Percentiles rank a stretch among this genome's conserved stretches.
Conservation (phyloP, 352 stramenopile species). For the Pythium scleroteichum region DNA sequence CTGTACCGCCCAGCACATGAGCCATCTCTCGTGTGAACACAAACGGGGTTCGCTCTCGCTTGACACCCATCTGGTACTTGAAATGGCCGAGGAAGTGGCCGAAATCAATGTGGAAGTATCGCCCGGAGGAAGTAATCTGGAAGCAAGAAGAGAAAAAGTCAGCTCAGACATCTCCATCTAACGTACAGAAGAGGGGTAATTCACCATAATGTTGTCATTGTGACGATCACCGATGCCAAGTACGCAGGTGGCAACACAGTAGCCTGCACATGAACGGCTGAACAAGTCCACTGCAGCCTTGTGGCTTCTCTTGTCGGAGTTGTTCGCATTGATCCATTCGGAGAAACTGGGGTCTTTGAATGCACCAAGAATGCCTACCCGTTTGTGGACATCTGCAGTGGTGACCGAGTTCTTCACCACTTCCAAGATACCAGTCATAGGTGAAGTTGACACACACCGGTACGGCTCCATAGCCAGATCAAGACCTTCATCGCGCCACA, state of each 20-base stretch:
- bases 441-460: conserved; percentile 88
- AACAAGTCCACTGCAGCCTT: conserved; percentile 85
- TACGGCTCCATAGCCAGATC: conserved; percentile 93
- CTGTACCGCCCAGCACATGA: conserved; percentile 76
- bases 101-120: conserved; percentile 91
- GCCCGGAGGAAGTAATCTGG: conserved; percentile 73
- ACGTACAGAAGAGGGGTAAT: neutral
- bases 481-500: conserved; percentile 91
- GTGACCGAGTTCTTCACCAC: conserved; percentile 93
- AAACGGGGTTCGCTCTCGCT: conserved; percentile 83
- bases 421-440: conserved; percentile 91
- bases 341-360: conserved; percentile 87
- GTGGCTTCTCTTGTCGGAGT: conserved; percentile 61
- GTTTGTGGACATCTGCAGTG: conserved; percentile 90
- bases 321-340: conserved; percentile 84
- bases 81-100: conserved; percentile 87
- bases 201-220: conserved; percentile 97
- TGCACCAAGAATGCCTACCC: conserved; percentile 77
- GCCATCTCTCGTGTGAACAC: conserved; percentile 91
- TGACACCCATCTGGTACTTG: conserved; percentile 87
- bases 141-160: too few relatives aligned
- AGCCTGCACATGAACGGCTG: conserved; percentile 85
- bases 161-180: too few relatives aligned
- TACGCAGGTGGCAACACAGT: conserved; percentile 94
- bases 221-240: conserved; percentile 94